Evolutionary conservation across 495 filamentous ascomycete species (phyloP), one percentile per base, ranked within the genome.

Genomic region (Penicillium waksmanii): DNA sequence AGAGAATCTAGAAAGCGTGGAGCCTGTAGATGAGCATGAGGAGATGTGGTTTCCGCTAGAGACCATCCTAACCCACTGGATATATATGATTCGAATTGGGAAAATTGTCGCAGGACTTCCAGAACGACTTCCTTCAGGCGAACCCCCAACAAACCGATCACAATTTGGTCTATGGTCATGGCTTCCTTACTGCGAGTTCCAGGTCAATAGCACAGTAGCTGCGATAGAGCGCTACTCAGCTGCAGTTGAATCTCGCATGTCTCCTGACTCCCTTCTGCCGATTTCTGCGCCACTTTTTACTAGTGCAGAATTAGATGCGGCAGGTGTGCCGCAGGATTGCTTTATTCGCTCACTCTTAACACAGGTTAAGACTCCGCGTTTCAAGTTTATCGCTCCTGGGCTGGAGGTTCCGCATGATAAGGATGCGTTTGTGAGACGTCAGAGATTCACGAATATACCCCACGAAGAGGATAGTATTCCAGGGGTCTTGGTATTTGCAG

Each of bases 41-140:
- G 63, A 71, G n/a, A 56, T 75, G 21, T 78, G 74, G 71, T 63
- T 69, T 33, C 73, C 75, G 0, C 57, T 77, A 2, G 75, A 77
- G 63, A 78, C 74, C 0, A 61, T 78, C 15, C 67, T 78, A 5
- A 66, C 61, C 12, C 66, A 77, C 17, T 78, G 71, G 74, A 70
- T 76, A 21, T 15, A 61, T 13, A 55, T 73, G 35, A 42, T 72
- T 27, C 64, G 56, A 1, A 56, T 77, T 12, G 73, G 69, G 3
- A 78, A 73, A 5, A 33, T 63, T 27, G 34, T 43, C 25, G 43
- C 57, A 5, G 43, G 49, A 31, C 53, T 50, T 40, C 51, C 49
- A 40, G 13, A 51, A 36, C 2, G 4, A 9, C 12, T 12, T 1
- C 7, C 7, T 35, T 10, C 9, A 2, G 34, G 13, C 34, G 57